Evolutionary conservation across 768 basidiomycete species (phyloP).

Genomic region (Kwoniella heveanensis): DNA sequence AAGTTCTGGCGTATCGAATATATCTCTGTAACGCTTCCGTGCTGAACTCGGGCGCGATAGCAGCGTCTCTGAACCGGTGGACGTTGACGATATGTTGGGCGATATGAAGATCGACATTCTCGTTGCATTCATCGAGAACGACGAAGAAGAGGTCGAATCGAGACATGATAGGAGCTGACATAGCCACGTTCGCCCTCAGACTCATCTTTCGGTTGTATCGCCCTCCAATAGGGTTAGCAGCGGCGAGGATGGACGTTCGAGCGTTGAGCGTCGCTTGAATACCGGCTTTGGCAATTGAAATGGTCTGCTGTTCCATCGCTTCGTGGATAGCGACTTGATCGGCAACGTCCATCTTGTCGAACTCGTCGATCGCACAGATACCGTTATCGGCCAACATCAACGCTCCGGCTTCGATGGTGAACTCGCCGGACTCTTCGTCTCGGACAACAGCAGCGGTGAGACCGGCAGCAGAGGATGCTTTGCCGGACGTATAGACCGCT

Average conservation of each 20-base stretch:
- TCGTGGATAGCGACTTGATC: conserved; percentile 99
- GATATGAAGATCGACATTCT: conserved; percentile 86
- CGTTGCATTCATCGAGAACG: conserved; percentile 94
- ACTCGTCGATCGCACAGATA: conserved; percentile 99
- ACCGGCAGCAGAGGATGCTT: conserved; percentile 98
- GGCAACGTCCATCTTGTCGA: conserved; percentile 99
- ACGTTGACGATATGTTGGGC: conserved; percentile 97
- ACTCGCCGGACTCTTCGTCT: conserved; percentile 98
- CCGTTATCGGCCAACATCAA: conserved; percentile 99
- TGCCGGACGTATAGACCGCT: conserved; percentile 98
- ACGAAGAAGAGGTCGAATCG: conserved; percentile 98
- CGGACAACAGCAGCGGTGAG: conserved; percentile 97
- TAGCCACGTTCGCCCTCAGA: conserved; percentile 86
- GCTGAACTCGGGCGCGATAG: conserved; percentile 93
- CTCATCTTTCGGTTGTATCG: conserved; percentile 94
- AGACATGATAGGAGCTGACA: conserved; percentile 99
- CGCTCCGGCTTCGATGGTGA: conserved; percentile 98
- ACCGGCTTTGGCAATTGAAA: conserved; percentile 97
- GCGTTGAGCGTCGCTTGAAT: conserved; percentile 98
- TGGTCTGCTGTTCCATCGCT: conserved; percentile 99
- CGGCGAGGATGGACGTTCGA: conserved; percentile 93
- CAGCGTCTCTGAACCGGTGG: conserved; percentile 90
- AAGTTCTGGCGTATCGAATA: conserved; percentile 94
- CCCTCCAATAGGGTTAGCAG: conserved; percentile 96
- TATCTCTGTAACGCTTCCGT: conserved; percentile 95